Evolutionary conservation across 1,139 yeast genomes (phyloP).

Genomic region (Geotrichum reessii): DNA sequence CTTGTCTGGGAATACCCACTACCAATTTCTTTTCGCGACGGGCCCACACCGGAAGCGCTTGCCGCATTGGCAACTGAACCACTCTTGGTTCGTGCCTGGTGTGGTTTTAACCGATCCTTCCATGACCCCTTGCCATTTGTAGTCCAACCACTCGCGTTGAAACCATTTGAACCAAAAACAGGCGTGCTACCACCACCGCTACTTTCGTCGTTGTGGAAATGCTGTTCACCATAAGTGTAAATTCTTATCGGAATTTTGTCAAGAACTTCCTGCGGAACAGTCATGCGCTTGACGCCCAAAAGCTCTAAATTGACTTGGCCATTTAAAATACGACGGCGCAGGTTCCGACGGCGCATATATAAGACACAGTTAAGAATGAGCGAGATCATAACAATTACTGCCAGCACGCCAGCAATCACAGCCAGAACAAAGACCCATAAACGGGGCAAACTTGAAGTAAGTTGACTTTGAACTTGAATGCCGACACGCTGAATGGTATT

Average conservation of each 20-base stretch:
- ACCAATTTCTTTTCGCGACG: background rate
- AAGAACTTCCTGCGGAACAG: conserved; percentile 27
- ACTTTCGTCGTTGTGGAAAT: conserved; percentile 6
- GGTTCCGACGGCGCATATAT: conserved; percentile 23
- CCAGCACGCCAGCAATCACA: conserved; percentile 20
- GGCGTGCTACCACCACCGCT: background rate
- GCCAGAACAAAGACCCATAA: conserved; percentile 22
- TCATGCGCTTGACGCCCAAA: conserved; percentile 26
- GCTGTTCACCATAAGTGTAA: conserved; percentile 20
- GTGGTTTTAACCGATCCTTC: background rate
- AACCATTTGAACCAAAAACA: background rate
- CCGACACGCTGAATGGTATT: conserved; percentile 14
- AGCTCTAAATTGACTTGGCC: conserved; percentile 30
- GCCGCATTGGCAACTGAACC: background rate
- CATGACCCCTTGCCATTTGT: background rate
- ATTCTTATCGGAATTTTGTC: conserved; percentile 25
- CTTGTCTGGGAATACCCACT: conserved; percentile 24
- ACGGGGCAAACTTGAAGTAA: conserved; percentile 7
- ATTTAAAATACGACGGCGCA: conserved; percentile 25
- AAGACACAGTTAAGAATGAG: conserved; percentile 22
- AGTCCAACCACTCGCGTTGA: background rate
- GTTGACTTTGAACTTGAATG: conserved; percentile 6
- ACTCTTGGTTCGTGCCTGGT: background rate
- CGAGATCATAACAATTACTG: conserved; percentile 15
- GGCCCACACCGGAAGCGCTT: background rate